Evolutionary conservation across 2,329 filamentous ascomycete genomes (phyloP).

Genomic region (Biscogniauxia mediterranea): DNA sequence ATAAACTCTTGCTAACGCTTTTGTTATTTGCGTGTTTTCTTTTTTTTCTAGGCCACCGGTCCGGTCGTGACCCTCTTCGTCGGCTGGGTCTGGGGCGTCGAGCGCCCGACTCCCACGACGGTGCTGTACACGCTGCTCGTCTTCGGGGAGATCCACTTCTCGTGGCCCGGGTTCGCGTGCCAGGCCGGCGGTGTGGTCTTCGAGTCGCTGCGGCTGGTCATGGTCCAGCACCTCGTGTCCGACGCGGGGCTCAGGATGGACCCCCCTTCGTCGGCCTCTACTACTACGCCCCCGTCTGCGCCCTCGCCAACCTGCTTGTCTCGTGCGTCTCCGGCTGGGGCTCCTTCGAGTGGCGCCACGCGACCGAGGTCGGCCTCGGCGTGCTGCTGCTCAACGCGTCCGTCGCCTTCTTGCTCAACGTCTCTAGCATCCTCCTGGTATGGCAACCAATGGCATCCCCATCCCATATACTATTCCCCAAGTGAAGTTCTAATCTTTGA

Average conservation of each 20-base stretch:
- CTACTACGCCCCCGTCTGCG: slow-evolving; percentile 85
- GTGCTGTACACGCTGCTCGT: slow-evolving; percentile 52
- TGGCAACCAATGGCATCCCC: slow-evolving; percentile 28
- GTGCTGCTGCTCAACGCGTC: slow-evolving; percentile 71
- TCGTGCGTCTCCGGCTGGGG: slow-evolving; percentile 17
- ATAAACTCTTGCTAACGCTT: not conserved
- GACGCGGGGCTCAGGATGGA: slow-evolving; percentile 81
- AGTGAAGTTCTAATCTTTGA: too few species aligned
- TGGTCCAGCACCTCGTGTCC: slow-evolving; percentile 81
- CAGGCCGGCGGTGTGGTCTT: slow-evolving; percentile 76
- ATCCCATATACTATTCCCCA: not conserved
- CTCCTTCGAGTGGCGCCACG: slow-evolving; percentile 45
- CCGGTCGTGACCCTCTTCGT: slow-evolving; percentile 66
- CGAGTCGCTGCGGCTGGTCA: slow-evolving; percentile 77
- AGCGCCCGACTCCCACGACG: slow-evolving; percentile 44
- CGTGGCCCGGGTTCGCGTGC: slow-evolving; percentile 62
- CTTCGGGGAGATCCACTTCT: slow-evolving; percentile 66
- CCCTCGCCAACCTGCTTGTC: slow-evolving; percentile 73
- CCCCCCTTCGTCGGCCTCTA: slow-evolving; percentile 82
- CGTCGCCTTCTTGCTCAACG: slow-evolving; percentile 77
- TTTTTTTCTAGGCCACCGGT: slow-evolving; percentile 50
- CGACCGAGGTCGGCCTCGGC: slow-evolving; percentile 68
- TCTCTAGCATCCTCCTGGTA: slow-evolving; percentile 84
- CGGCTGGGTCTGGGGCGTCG: slow-evolving; percentile 58
- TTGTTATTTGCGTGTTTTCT: slow-evolving; percentile 19